phyloP scores from a whole-genome alignment of 768 basidiomycete genomes.

The Chalciporus pseudorubinellus region DNA sequence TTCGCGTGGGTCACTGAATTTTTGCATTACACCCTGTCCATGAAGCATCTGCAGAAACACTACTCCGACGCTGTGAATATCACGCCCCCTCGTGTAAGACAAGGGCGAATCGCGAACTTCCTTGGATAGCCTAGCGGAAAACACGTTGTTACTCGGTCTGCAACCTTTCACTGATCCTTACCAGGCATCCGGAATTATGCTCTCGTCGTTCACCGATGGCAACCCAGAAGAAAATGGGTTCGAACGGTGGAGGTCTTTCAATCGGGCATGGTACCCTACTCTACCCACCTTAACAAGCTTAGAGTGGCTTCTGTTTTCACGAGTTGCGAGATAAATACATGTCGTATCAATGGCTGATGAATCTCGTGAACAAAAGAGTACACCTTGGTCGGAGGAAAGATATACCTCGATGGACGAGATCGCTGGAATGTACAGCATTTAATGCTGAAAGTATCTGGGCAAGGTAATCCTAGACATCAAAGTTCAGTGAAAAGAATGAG shows the following conservation, averaged over 20 bases:
- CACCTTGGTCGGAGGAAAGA: neutral
- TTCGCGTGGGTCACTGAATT: constrained; percentile 52
- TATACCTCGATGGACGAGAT: constrained; percentile 69
- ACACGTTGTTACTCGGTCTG: constrained; percentile 1
- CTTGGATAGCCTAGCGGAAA: constrained; percentile 57
- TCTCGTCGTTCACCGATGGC: constrained; percentile 15
- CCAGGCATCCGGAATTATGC: constrained; percentile 31
- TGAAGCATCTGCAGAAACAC: constrained; percentile 82
- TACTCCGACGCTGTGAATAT: constrained; percentile 80
- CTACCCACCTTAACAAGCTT: constrained; percentile 75
- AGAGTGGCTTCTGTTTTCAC: constrained; percentile 48
- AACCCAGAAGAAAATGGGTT: constrained; percentile 60
- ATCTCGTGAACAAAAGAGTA: neutral
- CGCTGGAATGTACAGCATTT: constrained; percentile 60
- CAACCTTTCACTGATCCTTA: neutral
- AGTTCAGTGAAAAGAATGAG: neutral
- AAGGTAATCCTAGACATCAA: constrained; percentile 62
- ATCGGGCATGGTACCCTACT: constrained; percentile 64
- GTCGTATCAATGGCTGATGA: constrained; percentile 52
- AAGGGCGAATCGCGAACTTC: constrained; percentile 79
- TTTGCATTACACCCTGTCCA: constrained; percentile 64
- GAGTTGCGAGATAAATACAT: constrained; percentile 58
- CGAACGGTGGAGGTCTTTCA: constrained; percentile 81
- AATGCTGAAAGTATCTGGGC: constrained; percentile 69
- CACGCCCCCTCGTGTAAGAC: constrained; percentile 72